These are phyloP conservation scores for Suhomyces atakaporum DNA, from an alignment of 1,139 yeast species.

Conservation along the genomic window DNA sequence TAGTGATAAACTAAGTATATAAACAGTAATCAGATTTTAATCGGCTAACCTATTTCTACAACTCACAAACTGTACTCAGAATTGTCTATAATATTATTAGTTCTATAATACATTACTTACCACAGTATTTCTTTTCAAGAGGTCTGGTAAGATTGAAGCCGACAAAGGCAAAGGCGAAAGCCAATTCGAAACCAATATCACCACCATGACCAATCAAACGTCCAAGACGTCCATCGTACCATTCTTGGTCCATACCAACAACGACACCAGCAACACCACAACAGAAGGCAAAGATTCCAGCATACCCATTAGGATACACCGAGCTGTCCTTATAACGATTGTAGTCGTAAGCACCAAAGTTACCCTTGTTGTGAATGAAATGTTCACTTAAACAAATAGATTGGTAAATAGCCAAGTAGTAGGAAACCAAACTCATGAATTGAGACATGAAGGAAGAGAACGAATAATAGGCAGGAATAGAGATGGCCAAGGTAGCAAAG, in stretches of 20 bases:
- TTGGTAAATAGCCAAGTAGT: constrained; percentile 86
- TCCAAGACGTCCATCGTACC: constrained; percentile 77
- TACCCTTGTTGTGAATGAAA: constrained; percentile 68
- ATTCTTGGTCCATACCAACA: constrained; percentile 81
- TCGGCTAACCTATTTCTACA: no score
- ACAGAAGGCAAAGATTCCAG: constrained; percentile 76
- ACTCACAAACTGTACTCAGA: not conserved
- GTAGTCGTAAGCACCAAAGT: constrained; percentile 60
- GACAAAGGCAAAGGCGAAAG: constrained; percentile 66
- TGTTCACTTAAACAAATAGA: constrained; percentile 76
- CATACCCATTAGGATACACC: constrained; percentile 70
- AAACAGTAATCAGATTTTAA: not conserved
- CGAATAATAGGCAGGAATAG: constrained; percentile 82
- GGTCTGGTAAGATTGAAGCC: constrained; percentile 64
- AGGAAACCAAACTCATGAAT: constrained; percentile 88
- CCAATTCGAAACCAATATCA: constrained; percentile 86
- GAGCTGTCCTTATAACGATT: constrained; percentile 57
- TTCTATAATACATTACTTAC: constrained; percentile 21
- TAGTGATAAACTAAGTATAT: not conserved
- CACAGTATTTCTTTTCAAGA: constrained; percentile 67
- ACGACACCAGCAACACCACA: constrained; percentile 87
- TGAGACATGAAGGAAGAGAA: constrained; percentile 74
- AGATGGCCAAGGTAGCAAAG: constrained; percentile 75
- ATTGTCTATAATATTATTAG: constrained; percentile 27
- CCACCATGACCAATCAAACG: constrained; percentile 71